These are phyloP conservation scores for Blastobotrys raffinosifermentans DNA, from an alignment of 1,139 yeast species.

Conservation along the genomic window DNA sequence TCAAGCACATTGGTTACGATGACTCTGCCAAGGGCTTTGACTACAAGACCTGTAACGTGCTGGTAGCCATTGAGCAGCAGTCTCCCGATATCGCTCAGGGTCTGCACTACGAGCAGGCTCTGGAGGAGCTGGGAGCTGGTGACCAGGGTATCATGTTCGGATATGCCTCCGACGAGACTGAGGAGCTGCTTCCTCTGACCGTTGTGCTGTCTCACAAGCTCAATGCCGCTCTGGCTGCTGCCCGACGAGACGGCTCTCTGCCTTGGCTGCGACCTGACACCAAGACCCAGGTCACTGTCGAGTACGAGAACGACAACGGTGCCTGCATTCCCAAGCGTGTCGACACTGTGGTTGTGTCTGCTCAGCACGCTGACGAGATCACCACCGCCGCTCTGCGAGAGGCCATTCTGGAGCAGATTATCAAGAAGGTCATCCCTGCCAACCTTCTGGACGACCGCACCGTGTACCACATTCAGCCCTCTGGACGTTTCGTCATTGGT, in stretches of 20 bases:
- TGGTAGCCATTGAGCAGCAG: slow-evolving; percentile 99
- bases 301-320: slow-evolving; percentile 89
- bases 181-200: slow-evolving; percentile 94
- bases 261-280: slow-evolving; percentile 99
- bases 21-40: slow-evolving; percentile 95
- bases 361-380: slow-evolving; percentile 96
- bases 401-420: slow-evolving; percentile 69
- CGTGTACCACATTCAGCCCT: slow-evolving; percentile 96
- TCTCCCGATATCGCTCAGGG: slow-evolving; percentile 99
- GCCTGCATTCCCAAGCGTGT: slow-evolving; percentile 94
- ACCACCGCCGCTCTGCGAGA: slow-evolving; percentile 85
- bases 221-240: slow-evolving; percentile 93
- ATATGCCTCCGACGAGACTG: slow-evolving; percentile 98
- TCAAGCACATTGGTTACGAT: slow-evolving; percentile 98
- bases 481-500: slow-evolving; percentile 99
- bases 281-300: slow-evolving; percentile 98
- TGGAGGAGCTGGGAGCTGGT: slow-evolving; percentile 99
- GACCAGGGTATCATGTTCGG: slow-evolving; percentile 99
- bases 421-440: slow-evolving; percentile 89
- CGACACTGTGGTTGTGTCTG: slow-evolving; percentile 94
- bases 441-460: slow-evolving; percentile 91
- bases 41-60: slow-evolving; percentile 97
- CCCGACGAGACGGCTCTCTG: slow-evolving; percentile 92
- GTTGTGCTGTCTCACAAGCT: slow-evolving; percentile 90
- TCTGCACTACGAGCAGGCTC: slow-evolving; percentile 92